Evolutionary conservation across 2,329 filamentous ascomycete species (phyloP), one percentile per base, ranked within the genome.

Genomic region (Colletotrichum chlorophyti): DNA sequence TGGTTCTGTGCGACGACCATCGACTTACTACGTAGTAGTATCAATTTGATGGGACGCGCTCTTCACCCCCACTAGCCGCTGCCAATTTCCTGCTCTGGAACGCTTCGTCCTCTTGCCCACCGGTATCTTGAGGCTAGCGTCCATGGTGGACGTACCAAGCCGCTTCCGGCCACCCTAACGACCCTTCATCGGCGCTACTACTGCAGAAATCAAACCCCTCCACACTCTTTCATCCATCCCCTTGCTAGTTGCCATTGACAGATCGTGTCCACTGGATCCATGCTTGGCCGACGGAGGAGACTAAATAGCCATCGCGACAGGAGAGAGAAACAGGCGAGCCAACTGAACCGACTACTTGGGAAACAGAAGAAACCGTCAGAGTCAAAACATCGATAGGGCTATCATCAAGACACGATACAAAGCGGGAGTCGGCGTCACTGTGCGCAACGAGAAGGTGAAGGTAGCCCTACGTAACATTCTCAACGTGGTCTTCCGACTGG

Each of bases 111-210:
- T 11, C 31, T 40, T 12, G 38, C 45, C 38, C 43, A 45, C 43
- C 38, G 19, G 19, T n/a, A 15, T 55, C 32, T 26, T 37, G 8
- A 49, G 27, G 24, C 21, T 59, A 54, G 50, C 55, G 41, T 41
- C 35, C 9, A 34, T 55, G 11, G 51, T 40, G 14, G 15, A 14
- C 41, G 32, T 31, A 24, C 51, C 57, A 59, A 50, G 23, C 57
- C 57, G 21, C 43, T 34, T 59, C 45, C 43, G 43, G 57, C 32
- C 8, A 27, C 14, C 31, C 21, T 42, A 37, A 41, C 49, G 40
- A 52, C 21, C n/a, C 53, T 35, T 19, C 47, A 58, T 59, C 45
- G 57, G 51, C 51, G 57, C 57, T 54, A 55, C 32, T 48, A 37
- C 29, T 27, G 29, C 35, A 38, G 55, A 45, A 43, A 59, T 59